Percentiles rank a stretch among this genome's conserved stretches.
phyloP scores from a whole-genome alignment of 805 yeast genomes.

The Ogataea neopini region DNA sequence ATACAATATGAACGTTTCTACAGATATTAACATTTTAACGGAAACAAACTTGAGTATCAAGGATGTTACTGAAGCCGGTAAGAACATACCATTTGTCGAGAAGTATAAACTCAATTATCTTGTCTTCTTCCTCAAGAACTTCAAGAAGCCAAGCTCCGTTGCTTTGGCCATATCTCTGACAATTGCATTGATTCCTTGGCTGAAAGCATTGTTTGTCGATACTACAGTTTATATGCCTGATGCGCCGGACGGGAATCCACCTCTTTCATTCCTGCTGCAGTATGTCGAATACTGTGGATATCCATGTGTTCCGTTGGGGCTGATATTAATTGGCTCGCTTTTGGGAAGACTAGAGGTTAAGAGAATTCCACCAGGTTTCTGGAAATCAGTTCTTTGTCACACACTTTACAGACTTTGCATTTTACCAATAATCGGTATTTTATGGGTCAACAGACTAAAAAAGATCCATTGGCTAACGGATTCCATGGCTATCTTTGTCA shows the following conservation, averaged over 20 bases:
- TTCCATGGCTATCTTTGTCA: slow-evolving; percentile 43
- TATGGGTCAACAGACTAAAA: slow-evolving; percentile 46
- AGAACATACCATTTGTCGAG: slow-evolving; percentile 26
- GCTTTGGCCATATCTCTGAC: slow-evolving; percentile 46
- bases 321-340: slow-evolving; percentile 54
- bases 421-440: slow-evolving; percentile 55
- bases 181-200: slow-evolving; percentile 57
- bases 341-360: slow-evolving; percentile 50
- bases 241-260: slow-evolving; percentile 54
- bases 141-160: slow-evolving; percentile 50
- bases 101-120: slow-evolving; percentile 33
- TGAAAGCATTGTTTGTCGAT: slow-evolving; percentile 46
- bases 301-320: slow-evolving; percentile 59
- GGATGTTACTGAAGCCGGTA: slow-evolving; percentile 29
- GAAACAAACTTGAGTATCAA: slow-evolving; percentile 34
- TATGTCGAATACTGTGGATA: slow-evolving; percentile 48
- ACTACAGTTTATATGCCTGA: slow-evolving; percentile 32
- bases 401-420: slow-evolving; percentile 44
- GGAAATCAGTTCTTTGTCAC: slow-evolving; percentile 53
- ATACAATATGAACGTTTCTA: slow-evolving; percentile 31
- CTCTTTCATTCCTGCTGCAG: slow-evolving; percentile 54
- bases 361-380: slow-evolving; percentile 50
- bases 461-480: slow-evolving; percentile 51
- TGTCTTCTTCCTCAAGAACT: slow-evolving; percentile 43
- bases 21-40: slow-evolving; percentile 34